Evolutionary conservation across 495 filamentous ascomycete species (phyloP).

Genomic region (Aspergillus taichungensis): DNA sequence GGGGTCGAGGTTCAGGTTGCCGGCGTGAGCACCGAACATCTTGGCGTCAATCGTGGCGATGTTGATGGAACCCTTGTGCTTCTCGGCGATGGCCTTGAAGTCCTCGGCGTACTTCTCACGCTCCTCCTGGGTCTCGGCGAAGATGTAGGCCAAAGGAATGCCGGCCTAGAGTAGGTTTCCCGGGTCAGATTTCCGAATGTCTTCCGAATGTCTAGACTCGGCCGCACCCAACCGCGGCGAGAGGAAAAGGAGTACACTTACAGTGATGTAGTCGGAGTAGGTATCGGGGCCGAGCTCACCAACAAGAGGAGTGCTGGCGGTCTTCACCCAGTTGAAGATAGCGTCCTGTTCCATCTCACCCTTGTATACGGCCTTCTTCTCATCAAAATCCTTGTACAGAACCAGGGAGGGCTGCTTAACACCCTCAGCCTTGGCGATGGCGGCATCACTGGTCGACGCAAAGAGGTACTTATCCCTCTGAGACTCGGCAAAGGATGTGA

Average conservation of each 20-base stretch:
- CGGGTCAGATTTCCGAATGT: too few species aligned
- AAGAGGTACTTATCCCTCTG: conserved; percentile 90
- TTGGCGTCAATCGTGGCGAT: conserved; percentile 97
- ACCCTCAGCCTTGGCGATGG: conserved; percentile 80
- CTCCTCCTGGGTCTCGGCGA: conserved; percentile 87
- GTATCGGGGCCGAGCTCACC: conserved; percentile 98
- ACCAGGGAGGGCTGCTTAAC: conserved; percentile 80
- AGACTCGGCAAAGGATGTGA: conserved; percentile 68
- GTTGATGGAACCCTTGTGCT: conserved; percentile 76
- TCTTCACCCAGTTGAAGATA: conserved; percentile 76
- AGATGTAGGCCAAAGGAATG: conserved; percentile 94
- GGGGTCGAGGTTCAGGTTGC: conserved; percentile 94
- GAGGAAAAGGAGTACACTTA: conserved; percentile 24
- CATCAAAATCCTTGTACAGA: conserved; percentile 96
- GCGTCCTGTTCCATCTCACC: conserved; percentile 69
- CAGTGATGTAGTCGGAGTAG: conserved; percentile 91
- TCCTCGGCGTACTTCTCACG: conserved; percentile 64
- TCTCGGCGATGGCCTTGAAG: conserved; percentile 46
- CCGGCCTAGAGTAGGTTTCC: too few species aligned
- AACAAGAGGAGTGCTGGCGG: conserved; percentile 78
- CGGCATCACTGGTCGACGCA: conserved; percentile 71
- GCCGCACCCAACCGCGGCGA: too few species aligned
- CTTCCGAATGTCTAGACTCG: too few species aligned
- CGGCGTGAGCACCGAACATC: conserved; percentile 88
- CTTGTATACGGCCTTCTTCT: conserved; percentile 80